These are phyloP conservation scores for Urostyla sp. DNA, from an alignment of 73 alveolate species.

Conservation along the genomic window DNA sequence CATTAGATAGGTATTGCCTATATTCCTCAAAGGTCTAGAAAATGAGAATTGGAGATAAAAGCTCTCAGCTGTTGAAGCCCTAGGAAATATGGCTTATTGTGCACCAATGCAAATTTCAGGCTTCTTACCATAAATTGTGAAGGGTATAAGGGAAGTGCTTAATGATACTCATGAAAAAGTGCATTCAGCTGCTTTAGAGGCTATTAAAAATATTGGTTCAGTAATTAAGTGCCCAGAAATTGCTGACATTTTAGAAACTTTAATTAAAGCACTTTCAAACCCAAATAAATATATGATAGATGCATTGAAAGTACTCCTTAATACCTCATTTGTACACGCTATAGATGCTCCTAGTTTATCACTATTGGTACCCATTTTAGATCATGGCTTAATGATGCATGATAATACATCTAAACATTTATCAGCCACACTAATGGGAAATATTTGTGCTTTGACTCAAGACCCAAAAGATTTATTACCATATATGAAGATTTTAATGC, in stretches of 20 bases:
- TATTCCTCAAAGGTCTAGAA: slow-evolving; percentile 76
- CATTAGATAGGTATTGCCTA: slow-evolving; percentile 74
- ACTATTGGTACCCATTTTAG: slow-evolving; percentile 75
- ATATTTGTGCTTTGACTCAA: slow-evolving; percentile 73
- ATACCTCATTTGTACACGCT: slow-evolving; percentile 81
- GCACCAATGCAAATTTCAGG: slow-evolving; percentile 79
- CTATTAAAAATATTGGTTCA: slow-evolving; percentile 81
- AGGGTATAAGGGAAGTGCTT: slow-evolving; percentile 73
- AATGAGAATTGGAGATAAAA: slow-evolving; percentile 87
- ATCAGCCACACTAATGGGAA: slow-evolving; percentile 80
- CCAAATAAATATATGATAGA: slow-evolving; percentile 65
- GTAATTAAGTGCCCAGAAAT: slow-evolving; percentile 84
- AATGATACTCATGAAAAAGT: slow-evolving; percentile 90
- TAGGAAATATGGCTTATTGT: slow-evolving; percentile 87
- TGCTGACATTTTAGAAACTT: slow-evolving; percentile 68
- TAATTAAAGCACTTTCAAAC: slow-evolving; percentile 72
- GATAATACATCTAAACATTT: slow-evolving; percentile 73
- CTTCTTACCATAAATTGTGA: slow-evolving; percentile 79
- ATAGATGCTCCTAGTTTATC: slow-evolving; percentile 84
- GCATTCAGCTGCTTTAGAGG: slow-evolving; percentile 78
- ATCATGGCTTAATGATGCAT: slow-evolving; percentile 77
- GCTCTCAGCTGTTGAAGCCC: slow-evolving; percentile 81
- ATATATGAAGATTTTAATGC: slow-evolving; percentile 70
- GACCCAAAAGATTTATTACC: slow-evolving; percentile 85
- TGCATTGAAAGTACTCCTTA: slow-evolving; percentile 77